Conservation (phyloP, 2,329 filamentous ascomycete genomes). For the Alternaria viburni region DNA sequence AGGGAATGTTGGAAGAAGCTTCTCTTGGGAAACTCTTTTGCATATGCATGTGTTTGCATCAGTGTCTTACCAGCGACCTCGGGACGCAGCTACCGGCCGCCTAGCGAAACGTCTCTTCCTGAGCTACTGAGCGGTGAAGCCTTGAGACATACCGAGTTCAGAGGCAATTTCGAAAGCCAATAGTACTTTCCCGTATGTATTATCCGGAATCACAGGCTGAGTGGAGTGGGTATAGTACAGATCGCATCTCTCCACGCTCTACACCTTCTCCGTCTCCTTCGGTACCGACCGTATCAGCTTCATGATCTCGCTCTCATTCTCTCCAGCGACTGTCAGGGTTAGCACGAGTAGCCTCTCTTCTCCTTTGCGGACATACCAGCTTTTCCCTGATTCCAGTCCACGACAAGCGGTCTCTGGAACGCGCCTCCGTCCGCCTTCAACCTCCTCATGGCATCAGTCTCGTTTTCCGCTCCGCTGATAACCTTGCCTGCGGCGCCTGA, state of each 20-base stretch:
- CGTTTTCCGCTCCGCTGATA: constrained; percentile 74
- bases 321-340: constrained; percentile 63
- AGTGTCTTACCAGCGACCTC: not conserved
- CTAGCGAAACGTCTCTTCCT: constrained; percentile 1
- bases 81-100: constrained; percentile 26
- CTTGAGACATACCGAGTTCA: not conserved
- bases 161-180: not conserved
- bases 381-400: constrained; percentile 93
- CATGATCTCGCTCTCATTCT: constrained; percentile 86
- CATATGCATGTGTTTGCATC: constrained; percentile 6
- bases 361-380: constrained; percentile 59
- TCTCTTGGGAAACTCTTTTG: constrained; percentile 11
- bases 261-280: constrained; percentile 44
- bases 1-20: not conserved
- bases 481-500: constrained; percentile 65
- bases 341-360: constrained; percentile 3
- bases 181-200: not conserved
- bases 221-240: constrained; percentile 7
- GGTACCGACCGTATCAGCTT: constrained; percentile 72
- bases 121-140: constrained; percentile 8
- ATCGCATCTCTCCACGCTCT: constrained; percentile 5
- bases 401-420: constrained; percentile 82
- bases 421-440: constrained; percentile 72
- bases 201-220: not conserved
- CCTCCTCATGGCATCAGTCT: constrained; percentile 79